Evolutionary conservation across 371 early-diverging fungal species (phyloP), one percentile per base, ranked within the genome.

Genomic region (Mucor velutinosus): DNA sequence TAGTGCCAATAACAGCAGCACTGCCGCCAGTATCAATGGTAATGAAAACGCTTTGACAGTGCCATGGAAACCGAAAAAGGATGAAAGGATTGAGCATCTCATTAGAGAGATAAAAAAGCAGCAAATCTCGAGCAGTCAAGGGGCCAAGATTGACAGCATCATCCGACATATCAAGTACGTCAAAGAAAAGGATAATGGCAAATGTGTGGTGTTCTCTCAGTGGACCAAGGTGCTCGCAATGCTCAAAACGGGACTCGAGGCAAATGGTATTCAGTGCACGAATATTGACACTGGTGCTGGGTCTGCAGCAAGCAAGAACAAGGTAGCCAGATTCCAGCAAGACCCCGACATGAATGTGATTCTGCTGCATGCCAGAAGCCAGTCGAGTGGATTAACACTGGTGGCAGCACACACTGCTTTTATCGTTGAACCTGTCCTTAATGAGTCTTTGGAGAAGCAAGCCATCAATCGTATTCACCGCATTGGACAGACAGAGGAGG

Each of bases 151-250:
- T 15, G 91, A 92, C 69, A 79, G 81, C 35, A 81, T 92, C 41
- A 71, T 89, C 11, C 78, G 84, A 14, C 91, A 91, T 66, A 81
- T 92, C 25, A 64, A 80, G 14, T 76, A 79, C 53, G 74, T 90
- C 32, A 72, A 78, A 23, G 43, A 61, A 29, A 75, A 73, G 21
- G 78, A 81, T 2, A 65, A 66, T 7, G 84, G 80, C n/a, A 91
- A 91, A 73, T 79, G 82, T 14, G 76, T 91, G 1, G 77, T 91
- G 4, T 92, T 92, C 70, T 90, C 90, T 3, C 93, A 92, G 58
- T 92, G 91, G 90, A 73, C 77, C 11, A 75, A 79, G 29, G 86
- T 89, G 2, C 76, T 92, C 23, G 73, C 81, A 2, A 77, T 90
- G 51, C 60, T 92, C 8, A 77, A 73, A 8, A 61, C 64, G 4